phyloP scores from a whole-genome alignment of 805 yeast genomes.

The Candida silvatica region DNA sequence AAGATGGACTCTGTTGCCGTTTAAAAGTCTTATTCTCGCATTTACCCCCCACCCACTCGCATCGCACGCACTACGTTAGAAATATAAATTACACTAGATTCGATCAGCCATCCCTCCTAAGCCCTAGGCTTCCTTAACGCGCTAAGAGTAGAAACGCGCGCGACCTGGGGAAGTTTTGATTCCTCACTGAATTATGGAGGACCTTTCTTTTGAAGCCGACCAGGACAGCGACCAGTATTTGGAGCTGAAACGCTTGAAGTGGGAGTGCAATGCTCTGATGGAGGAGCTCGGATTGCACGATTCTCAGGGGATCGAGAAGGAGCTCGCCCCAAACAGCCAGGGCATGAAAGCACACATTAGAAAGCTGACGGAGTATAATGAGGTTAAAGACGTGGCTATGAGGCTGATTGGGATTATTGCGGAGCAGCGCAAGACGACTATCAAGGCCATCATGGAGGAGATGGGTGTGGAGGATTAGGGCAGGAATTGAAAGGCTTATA shows the following conservation, averaged over 20 bases:
- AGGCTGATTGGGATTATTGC: slow-evolving; percentile 52
- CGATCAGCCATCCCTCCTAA: too few species aligned
- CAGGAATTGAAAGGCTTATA: too few species aligned
- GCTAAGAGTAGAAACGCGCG: slow-evolving; percentile 34
- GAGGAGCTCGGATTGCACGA: slow-evolving; percentile 6
- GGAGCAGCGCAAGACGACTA: slow-evolving; percentile 40
- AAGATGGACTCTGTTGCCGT: too few species aligned
- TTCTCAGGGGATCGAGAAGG: slow-evolving; percentile 4
- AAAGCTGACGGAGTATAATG: slow-evolving; percentile 50
- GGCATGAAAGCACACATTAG: slow-evolving; percentile 44
- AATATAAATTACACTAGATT: too few species aligned
- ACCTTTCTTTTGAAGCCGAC: slow-evolving; percentile 1
- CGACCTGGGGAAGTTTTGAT: slow-evolving; percentile 37
- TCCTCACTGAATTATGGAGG: not conserved
- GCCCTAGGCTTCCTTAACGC: too few species aligned
- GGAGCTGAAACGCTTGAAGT: slow-evolving; percentile 2
- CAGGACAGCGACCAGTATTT: not conserved
- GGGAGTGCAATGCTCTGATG: slow-evolving; percentile 5
- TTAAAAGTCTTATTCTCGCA: too few species aligned
- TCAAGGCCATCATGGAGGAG: slow-evolving; percentile 43
- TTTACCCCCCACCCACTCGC: too few species aligned
- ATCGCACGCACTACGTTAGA: too few species aligned
- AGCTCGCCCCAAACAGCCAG: slow-evolving; percentile 20
- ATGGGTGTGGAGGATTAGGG: slow-evolving; percentile 37
- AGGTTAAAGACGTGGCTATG: slow-evolving; percentile 52